Base-by-base conservation (phyloP, 2,329 filamentous ascomycete species). In the Microsporum canis region DNA sequence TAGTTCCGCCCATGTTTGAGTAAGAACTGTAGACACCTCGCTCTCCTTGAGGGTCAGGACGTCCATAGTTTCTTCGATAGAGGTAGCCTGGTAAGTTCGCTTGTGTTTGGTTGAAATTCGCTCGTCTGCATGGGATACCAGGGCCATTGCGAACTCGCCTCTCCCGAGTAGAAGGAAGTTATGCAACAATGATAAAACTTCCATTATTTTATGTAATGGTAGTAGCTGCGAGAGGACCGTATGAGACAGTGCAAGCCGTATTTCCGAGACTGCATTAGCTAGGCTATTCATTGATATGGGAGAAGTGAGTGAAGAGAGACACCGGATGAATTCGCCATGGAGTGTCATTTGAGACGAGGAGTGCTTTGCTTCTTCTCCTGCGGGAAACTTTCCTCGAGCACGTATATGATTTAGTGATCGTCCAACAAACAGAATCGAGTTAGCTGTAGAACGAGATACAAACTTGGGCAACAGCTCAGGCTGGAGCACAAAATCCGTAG, bases 351-450 rank as follows among this genome's bases (percentile, higher is more conserved):
- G 88, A 0, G 82, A 80, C 0, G 87, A 83, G 1, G 68, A 65
- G 65, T 65, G 60, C 49, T 72, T 59, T 23, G 73, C 70, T 43
- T 69, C 66, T 51, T 68, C 66, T 1, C 67, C 66, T 36, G 63
- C 71, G 60, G 66, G 76, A 63, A 68, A 67, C 34, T 73, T 74
- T 7, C 73, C 72, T 57, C 76, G 74, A 10, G 82, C 80, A 57
- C 88, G 82, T 60, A 96, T 87, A 66, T 95, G 89, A 67, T 95
- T 90, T 55, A 97, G 78, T 0, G 91, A 95, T 65, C 88, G 88
- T 8, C 94, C 94, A 64, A 96, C 87, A 69, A 96, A 96, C 3
- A 96, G 77, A 71, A 97, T 89, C 0, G 91, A 96, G 2, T 83
- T 80, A 5, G 89, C 90, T 1, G 89, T 88, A 3, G 85, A 77